Evolutionary conservation across 2,329 filamentous ascomycete species (phyloP), one percentile per base, ranked within the genome.

Genomic region (Colletotrichum eremochloae): DNA sequence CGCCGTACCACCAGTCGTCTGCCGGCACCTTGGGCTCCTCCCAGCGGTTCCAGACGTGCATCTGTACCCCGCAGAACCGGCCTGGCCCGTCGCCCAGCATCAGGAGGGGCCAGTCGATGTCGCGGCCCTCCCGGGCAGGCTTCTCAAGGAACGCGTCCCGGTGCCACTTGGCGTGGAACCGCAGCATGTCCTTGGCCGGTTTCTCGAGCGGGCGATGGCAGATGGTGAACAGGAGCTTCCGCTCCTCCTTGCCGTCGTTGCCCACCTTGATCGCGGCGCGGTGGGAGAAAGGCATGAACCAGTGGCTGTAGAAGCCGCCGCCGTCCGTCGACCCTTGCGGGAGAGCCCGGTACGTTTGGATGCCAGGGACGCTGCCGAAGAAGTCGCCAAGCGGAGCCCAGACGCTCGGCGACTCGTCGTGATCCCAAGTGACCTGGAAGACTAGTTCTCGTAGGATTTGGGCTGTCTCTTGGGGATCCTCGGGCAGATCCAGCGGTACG

Each of bases 21-120:
- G 69, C 44, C 15, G 69, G 66, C 5, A 64, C 53, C 24, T 69
- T 42, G 29, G 69, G 69, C 2, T 69, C 66, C 36, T 56, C 31
- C 69, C 69, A 72, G 33, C 60, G 60, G 31, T 72, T 72, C 69
- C 69, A 72, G 9, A 72, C 60, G 40, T 72, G 69, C 69, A 72
- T 69, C 46, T 72, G 69, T 2, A 72, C 69, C 14, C 69, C 69
- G 33, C 66, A 69, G 66, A 72, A 72, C 5, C 69, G 66, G 0
- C 69, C 69, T 0, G 69, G 69, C 8, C 69, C 69, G 42, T 18
- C 53, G 20, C 60, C 46, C 12, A 69, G 20, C 15, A 72, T 69
- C 20, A 72, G 33, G 1, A 72, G 18, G 14, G 69, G 69, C 69
- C 69, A 72, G 53, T 72, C 69, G 5, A 72, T 72, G 4, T 50